Evolutionary conservation across 257 asterid genomes (phyloP).

Genomic region (Handroanthus guayacan): DNA sequence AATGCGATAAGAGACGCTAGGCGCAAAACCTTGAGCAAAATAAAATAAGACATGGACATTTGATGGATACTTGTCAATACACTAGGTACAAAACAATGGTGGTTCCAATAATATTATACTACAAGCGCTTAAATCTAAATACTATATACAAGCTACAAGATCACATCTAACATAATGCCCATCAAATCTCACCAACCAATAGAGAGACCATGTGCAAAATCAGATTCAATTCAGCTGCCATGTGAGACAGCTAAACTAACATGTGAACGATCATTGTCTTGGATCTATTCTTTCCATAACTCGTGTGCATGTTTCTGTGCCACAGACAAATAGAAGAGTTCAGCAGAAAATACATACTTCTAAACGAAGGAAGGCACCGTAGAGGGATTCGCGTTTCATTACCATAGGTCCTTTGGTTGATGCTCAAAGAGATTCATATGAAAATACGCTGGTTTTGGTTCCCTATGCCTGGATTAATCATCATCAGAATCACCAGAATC

Average conservation of each 20-base stretch:
- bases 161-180: slow-evolving; percentile 23
- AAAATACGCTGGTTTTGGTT: background rate
- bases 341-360: background rate
- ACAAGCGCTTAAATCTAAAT: background rate
- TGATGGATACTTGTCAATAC: background rate
- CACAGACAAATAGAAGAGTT: background rate
- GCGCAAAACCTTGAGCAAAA: background rate
- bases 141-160: background rate
- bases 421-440: background rate
- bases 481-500: slow-evolving; percentile 55
- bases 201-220: slow-evolving; percentile 34
- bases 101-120: slow-evolving; percentile 16
- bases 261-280: slow-evolving; percentile 12
- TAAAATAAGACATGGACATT: slow-evolving; percentile 4
- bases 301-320: slow-evolving; percentile 28
- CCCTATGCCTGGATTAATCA: slow-evolving; percentile 21
- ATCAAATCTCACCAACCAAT: slow-evolving; percentile 31
- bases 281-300: slow-evolving; percentile 26
- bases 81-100: background rate
- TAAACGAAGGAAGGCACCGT: background rate
- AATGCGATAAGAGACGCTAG: background rate
- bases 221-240: slow-evolving; percentile 23
- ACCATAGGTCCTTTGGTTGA: background rate
- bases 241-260: background rate
- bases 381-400: background rate